Conservation (phyloP, 2,329 filamentous ascomycete genomes). For the Diaporthe sp. region DNA sequence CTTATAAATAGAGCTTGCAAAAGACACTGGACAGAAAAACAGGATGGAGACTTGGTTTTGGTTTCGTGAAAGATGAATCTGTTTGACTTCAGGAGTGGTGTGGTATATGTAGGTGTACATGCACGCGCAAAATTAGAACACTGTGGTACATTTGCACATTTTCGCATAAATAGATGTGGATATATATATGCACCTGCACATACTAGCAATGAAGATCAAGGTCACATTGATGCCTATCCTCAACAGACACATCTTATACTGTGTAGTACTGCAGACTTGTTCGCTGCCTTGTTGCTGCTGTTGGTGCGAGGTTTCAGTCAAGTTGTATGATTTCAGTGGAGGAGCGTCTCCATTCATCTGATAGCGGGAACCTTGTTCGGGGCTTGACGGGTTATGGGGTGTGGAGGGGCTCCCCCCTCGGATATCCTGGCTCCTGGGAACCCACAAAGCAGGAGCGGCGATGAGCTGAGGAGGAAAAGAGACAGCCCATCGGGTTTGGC, state of each 20-base stretch:
- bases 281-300: neutral
- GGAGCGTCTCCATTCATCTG: constrained; percentile 11
- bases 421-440: neutral
- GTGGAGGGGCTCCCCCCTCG: neutral
- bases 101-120: neutral
- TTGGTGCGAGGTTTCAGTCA: constrained; percentile 5
- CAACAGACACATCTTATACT: neutral
- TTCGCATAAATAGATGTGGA: neutral
- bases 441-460: neutral
- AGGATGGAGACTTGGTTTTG: neutral
- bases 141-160: neutral
- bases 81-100: too few species aligned
- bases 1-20: neutral
- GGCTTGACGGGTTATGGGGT: neutral
- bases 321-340: constrained; percentile 5
- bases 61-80: neutral
- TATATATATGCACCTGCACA: neutral
- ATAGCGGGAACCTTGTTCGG: neutral
- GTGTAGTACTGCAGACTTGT: neutral
- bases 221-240: neutral
- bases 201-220: neutral
- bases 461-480: neutral
- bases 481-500: neutral
- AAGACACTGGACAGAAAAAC: neutral
- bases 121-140: neutral